A percentile compares a stretch with the other conserved stretches of the same genome.
Conservation (phyloP, 441 rosid species). For the Populus hybrid region DNA sequence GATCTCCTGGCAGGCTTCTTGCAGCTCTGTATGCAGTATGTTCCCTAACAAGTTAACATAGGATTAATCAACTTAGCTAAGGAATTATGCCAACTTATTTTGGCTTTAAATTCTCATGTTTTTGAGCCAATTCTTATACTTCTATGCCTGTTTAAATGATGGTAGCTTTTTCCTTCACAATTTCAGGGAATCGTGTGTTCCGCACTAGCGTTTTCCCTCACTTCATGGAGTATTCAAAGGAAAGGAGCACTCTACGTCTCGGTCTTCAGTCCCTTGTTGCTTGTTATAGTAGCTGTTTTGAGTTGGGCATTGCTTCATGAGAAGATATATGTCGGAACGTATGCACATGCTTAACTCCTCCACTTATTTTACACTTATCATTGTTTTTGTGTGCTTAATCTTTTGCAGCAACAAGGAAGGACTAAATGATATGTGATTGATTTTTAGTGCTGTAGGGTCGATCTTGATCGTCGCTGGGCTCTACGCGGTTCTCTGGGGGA, state of each 20-base stretch:
- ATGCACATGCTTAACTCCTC: slow-evolving; percentile 6
- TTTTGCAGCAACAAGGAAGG: background rate
- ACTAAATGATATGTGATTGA: background rate
- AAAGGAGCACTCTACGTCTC: slow-evolving; percentile 91
- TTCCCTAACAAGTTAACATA: background rate
- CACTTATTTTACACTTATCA: background rate
- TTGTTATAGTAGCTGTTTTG: slow-evolving; percentile 67
- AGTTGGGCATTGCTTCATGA: slow-evolving; percentile 87
- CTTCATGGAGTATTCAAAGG: slow-evolving; percentile 66
- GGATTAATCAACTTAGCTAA: background rate
- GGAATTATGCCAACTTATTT: background rate
- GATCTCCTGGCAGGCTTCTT: slow-evolving; percentile 44
- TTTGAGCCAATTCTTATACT: background rate
- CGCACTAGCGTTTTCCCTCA: slow-evolving; percentile 63
- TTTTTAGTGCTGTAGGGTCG: slow-evolving; percentile 61
- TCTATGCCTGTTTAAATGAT: background rate
- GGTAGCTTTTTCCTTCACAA: background rate
- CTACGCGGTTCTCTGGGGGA: slow-evolving; percentile 86
- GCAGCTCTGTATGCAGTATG: slow-evolving; percentile 71
- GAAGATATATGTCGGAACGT: slow-evolving; percentile 80
- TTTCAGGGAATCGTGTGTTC: slow-evolving; percentile 73
- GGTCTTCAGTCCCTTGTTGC: slow-evolving; percentile 81
- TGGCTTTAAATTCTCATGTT: background rate
- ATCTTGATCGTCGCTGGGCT: slow-evolving; percentile 64
- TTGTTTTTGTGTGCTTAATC: background rate